Percentiles rank a stretch among this genome's conserved stretches.
phyloP scores from a whole-genome alignment of 768 basidiomycete genomes.

The Termitomyces sp. region DNA sequence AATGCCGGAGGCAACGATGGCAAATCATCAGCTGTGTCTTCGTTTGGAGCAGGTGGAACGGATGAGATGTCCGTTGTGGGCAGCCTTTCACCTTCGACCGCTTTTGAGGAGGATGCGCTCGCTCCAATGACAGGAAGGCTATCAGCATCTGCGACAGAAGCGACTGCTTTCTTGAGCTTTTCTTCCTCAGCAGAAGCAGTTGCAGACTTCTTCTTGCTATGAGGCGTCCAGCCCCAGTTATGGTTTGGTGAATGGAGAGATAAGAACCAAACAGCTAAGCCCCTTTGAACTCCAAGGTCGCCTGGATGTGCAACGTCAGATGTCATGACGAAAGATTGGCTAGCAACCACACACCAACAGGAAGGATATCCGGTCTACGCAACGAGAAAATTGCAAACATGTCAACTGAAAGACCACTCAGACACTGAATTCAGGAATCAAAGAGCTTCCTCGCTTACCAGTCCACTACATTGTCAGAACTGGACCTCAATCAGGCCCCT shows the following conservation, averaged over 20 bases:
- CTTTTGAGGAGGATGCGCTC: neutral
- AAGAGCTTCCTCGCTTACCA: constrained; percentile 31
- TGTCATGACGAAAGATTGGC: neutral
- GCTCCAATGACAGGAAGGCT: constrained; percentile 26
- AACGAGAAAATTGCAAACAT: constrained; percentile 93
- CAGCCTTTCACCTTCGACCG: neutral
- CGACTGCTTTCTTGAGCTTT: neutral
- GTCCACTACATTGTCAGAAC: constrained; percentile 47
- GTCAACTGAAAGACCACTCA: constrained; percentile 48
- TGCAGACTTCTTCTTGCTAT: constrained; percentile 33
- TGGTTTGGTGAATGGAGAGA: constrained; percentile 54
- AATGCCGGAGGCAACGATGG: constrained; percentile 50
- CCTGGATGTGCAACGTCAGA: constrained; percentile 39
- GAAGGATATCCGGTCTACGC: constrained; percentile 76
- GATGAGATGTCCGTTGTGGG: constrained; percentile 27
- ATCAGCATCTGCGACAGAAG: constrained; percentile 22
- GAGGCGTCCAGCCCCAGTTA: constrained; percentile 43
- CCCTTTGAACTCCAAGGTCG: constrained; percentile 82
- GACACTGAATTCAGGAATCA: neutral
- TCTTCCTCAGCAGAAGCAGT: constrained; percentile 7
- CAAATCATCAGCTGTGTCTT: constrained; percentile 24
- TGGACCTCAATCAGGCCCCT: neutral
- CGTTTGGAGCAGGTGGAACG: constrained; percentile 28
- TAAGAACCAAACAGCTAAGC: constrained; percentile 65
- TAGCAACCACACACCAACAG: constrained; percentile 27